Conservation (phyloP, 192 early-diverging fungal genomes). For the Backusella australiensis region DNA sequence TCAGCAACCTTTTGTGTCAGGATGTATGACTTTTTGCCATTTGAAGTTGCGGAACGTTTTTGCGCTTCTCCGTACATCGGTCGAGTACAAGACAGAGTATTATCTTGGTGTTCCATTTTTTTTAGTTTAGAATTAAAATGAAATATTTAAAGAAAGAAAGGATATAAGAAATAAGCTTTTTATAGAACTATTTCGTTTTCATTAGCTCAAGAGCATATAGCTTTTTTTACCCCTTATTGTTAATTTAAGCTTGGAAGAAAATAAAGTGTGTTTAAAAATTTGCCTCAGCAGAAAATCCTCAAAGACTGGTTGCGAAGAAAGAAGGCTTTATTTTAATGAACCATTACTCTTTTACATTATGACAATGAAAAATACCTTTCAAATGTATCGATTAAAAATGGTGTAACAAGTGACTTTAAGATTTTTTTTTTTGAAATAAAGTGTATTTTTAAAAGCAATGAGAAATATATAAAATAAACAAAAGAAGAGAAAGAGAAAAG, state of each 20-base stretch:
- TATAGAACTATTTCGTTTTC: neutral
- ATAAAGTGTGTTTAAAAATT: neutral
- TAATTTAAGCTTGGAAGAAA: neutral
- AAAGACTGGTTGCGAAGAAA: neutral
- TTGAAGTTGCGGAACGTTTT: constrained; percentile 2
- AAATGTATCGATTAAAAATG: neutral
- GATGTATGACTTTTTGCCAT: neutral
- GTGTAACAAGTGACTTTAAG: neutral
- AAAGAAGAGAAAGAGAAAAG: neutral
- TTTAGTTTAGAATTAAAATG: neutral
- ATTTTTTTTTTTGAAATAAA: neutral
- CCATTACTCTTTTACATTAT: neutral
- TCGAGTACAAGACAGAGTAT: neutral
- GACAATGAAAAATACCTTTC: constrained; percentile 1
- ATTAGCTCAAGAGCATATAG: neutral
- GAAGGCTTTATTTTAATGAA: neutral
- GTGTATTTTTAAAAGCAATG: too few species aligned
- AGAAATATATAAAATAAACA: neutral
- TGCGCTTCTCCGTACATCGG: neutral
- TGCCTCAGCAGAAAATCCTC: neutral
- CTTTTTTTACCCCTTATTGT: neutral
- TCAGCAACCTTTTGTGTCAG: neutral
- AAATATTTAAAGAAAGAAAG: neutral
- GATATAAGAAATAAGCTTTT: neutral
- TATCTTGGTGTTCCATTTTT: neutral